phyloP scores from a whole-genome alignment of 2,329 filamentous ascomycete species.

The Pochonia chlamydosporia region DNA sequence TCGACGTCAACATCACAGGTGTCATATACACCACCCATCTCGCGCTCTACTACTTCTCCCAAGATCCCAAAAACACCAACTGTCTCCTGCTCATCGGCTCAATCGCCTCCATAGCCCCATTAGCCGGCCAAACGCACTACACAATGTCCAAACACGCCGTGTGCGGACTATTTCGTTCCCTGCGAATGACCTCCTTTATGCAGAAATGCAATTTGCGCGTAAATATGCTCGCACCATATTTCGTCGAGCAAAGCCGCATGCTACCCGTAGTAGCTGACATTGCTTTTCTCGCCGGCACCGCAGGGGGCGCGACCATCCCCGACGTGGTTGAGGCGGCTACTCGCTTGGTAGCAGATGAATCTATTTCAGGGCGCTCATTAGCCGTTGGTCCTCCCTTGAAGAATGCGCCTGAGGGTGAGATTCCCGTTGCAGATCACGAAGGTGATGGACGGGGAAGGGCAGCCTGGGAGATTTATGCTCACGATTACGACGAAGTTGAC shows the following conservation, averaged over 20 bases:
- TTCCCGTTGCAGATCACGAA: constrained; percentile 23
- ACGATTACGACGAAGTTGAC: constrained; percentile 53
- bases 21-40: constrained; percentile 61
- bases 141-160: constrained; percentile 60
- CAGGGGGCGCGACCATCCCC: constrained; percentile 42
- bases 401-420: constrained; percentile 27
- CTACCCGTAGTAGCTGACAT: constrained; percentile 41
- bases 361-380: constrained; percentile 51
- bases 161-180: constrained; percentile 55
- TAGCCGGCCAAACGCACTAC: constrained; percentile 47
- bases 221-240: constrained; percentile 64
- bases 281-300: constrained; percentile 47
- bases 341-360: constrained; percentile 52
- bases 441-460: constrained; percentile 35
- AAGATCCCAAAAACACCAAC: constrained; percentile 34
- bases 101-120: constrained; percentile 46
- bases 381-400: constrained; percentile 50
- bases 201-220: constrained; percentile 45
- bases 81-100: constrained; percentile 60
- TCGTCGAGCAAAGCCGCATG: constrained; percentile 52
- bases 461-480: constrained; percentile 56
- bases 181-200: constrained; percentile 40
- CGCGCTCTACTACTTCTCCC: constrained; percentile 41
- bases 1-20: constrained; percentile 59
- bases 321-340: constrained; percentile 62